Evolutionary conservation across 148 eudicot species (phyloP).

Genomic region (Vaccinium macrocarpon): DNA sequence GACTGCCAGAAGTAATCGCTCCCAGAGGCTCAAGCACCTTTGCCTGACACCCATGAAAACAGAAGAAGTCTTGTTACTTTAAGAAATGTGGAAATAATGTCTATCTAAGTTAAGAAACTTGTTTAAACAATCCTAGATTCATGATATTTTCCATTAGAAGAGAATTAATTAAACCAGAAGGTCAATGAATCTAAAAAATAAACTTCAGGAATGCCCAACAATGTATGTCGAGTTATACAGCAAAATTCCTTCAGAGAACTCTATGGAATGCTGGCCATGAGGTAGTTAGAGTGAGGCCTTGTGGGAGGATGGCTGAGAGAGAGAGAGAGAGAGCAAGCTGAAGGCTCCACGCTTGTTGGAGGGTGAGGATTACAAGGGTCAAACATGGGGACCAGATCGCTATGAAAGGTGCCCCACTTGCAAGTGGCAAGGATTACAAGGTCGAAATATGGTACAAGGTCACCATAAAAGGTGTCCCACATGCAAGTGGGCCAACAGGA

Average conservation of each 20-base stretch:
- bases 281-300: not conserved
- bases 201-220: not conserved
- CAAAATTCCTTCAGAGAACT: not conserved
- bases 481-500: not conserved
- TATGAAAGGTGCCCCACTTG: too few species aligned
- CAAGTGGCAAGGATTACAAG: not conserved
- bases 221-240: not conserved
- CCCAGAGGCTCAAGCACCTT: conserved; percentile 99
- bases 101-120: not conserved
- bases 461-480: not conserved
- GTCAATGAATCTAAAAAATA: not conserved
- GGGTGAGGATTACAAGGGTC: too few species aligned
- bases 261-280: not conserved
- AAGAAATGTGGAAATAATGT: not conserved
- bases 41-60: conserved; percentile 44
- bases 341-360: not conserved
- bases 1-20: conserved; percentile 89
- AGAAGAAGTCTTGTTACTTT: not conserved
- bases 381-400: too few species aligned
- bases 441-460: not conserved
- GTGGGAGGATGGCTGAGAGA: not conserved
- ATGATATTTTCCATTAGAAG: not conserved
- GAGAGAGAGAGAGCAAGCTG: not conserved
- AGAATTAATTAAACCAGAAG: not conserved
- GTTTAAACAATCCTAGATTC: not conserved